Conservation (phyloP, 208 protist genomes). For the Crithidia bombi region DNA sequence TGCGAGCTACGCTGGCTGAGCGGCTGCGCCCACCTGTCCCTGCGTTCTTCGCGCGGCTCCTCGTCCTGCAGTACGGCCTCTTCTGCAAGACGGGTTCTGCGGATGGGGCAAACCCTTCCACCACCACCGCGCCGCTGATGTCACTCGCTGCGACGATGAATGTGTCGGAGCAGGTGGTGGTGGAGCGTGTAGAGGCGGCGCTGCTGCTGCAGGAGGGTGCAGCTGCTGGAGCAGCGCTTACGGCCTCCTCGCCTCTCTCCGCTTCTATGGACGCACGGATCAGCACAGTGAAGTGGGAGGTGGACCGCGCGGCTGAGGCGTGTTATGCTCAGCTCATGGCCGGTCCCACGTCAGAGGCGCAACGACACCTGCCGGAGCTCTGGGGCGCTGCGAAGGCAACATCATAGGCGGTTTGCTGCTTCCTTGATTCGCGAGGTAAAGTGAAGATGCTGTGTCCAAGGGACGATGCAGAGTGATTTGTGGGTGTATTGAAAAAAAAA, state of each 20-base stretch:
- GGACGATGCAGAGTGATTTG: neutral
- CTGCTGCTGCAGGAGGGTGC: slow-evolving; percentile 22
- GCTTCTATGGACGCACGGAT: neutral
- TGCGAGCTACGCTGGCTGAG: slow-evolving; percentile 3
- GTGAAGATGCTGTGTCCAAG: neutral
- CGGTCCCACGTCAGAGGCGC: slow-evolving; percentile 2
- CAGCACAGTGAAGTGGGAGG: neutral
- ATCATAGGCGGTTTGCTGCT: slow-evolving; percentile 2
- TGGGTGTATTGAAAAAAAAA: no score
- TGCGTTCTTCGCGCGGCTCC: slow-evolving; percentile 22
- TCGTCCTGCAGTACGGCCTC: slow-evolving; percentile 31
- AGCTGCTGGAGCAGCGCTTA: neutral
- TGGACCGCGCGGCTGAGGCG: slow-evolving; percentile 4
- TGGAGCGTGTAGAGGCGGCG: slow-evolving; percentile 25
- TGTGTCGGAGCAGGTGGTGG: slow-evolving; percentile 15
- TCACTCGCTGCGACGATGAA: slow-evolving; percentile 8
- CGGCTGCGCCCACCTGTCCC: slow-evolving; percentile 29
- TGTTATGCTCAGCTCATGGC: slow-evolving; percentile 12
- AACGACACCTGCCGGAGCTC: slow-evolving; percentile 4
- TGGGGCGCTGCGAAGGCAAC: slow-evolving; percentile 12
- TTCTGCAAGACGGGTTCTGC: slow-evolving; percentile 1
- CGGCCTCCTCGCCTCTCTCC: neutral
- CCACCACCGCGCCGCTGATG: neutral
- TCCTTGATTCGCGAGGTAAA: neutral
- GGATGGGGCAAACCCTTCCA: neutral